Conservation (phyloP, 108 stramenopile species). For the Cyclotella atomus region DNA sequence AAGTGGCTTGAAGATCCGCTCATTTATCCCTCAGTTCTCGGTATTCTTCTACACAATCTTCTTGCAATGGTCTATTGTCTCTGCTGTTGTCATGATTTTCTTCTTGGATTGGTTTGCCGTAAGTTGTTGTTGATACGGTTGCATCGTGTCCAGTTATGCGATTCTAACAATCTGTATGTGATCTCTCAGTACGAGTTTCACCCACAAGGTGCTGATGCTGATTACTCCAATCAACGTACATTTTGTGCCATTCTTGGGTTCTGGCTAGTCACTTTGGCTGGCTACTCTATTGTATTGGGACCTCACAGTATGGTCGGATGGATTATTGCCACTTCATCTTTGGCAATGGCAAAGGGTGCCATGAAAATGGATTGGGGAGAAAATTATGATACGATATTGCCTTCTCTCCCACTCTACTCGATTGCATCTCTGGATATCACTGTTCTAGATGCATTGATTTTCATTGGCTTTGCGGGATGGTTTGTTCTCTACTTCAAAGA, state of each 20-base stretch:
- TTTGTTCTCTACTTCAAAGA: background rate
- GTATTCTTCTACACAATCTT: slow-evolving; percentile 21
- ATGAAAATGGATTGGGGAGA: background rate
- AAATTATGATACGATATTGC: background rate
- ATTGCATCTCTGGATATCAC: background rate
- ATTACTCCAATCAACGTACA: slow-evolving; percentile 14
- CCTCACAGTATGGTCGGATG: slow-evolving; percentile 14
- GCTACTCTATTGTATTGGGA: slow-evolving; percentile 13
- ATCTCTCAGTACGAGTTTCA: slow-evolving; percentile 7
- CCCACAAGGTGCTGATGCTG: background rate
- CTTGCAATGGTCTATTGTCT: slow-evolving; percentile 28
- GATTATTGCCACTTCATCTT: slow-evolving; percentile 16
- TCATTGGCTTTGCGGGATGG: slow-evolving; percentile 14
- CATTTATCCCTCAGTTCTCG: slow-evolving; percentile 8
- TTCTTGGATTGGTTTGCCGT: slow-evolving; percentile 24
- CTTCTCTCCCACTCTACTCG: slow-evolving; percentile 24
- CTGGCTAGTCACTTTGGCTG: slow-evolving; percentile 24
- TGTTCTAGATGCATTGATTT: slow-evolving; percentile 19
- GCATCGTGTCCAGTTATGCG: too few relatives aligned
- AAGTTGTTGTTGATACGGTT: background rate
- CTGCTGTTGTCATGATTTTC: slow-evolving; percentile 20
- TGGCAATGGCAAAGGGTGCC: slow-evolving; percentile 17
- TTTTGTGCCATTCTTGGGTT: slow-evolving; percentile 22
- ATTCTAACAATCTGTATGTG: too few relatives aligned
- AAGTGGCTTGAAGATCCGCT: background rate